Evolutionary conservation across 257 asterid genomes (phyloP).

Genomic region (Solanum chaucha): DNA sequence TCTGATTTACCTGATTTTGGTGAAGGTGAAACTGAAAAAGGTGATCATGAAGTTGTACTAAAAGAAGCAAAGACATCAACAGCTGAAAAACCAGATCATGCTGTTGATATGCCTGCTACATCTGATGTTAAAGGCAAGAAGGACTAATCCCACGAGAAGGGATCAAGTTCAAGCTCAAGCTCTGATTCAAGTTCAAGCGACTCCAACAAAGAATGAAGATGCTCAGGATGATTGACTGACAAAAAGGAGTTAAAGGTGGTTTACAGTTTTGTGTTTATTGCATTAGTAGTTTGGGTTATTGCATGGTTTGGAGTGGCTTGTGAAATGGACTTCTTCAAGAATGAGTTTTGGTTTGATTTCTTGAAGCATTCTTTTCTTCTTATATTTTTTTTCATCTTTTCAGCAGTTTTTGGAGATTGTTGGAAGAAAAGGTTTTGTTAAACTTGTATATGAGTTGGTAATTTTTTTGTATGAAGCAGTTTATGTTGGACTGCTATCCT

Average conservation of each 20-base stretch:
- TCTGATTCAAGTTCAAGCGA: conserved; percentile 57
- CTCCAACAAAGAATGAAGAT: conserved; percentile 35
- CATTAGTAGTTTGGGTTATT: background rate
- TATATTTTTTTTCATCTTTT: background rate
- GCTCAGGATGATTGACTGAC: background rate
- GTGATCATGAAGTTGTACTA: background rate
- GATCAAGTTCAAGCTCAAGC: conserved; percentile 30
- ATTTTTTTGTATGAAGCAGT: background rate
- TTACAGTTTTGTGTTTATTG: background rate
- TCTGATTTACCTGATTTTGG: background rate
- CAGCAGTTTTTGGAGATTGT: conserved; percentile 7
- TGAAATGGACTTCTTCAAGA: conserved; percentile 39
- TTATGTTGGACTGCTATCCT: background rate
- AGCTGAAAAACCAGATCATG: conserved; percentile 16
- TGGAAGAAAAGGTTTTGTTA: background rate
- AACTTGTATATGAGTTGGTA: background rate
- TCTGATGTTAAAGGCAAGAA: conserved; percentile 18
- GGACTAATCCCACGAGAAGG: conserved; percentile 16
- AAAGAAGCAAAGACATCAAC: conserved; percentile 1
- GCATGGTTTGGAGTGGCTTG: conserved; percentile 10
- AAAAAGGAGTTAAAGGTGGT: background rate
- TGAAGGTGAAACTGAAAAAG: background rate
- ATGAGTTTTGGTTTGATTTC: conserved; percentile 37
- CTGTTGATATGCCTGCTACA: conserved; percentile 12
- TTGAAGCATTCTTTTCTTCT: conserved; percentile 25